phyloP scores from a whole-genome alignment of 768 basidiomycete species.

The Lepiota venenata region DNA sequence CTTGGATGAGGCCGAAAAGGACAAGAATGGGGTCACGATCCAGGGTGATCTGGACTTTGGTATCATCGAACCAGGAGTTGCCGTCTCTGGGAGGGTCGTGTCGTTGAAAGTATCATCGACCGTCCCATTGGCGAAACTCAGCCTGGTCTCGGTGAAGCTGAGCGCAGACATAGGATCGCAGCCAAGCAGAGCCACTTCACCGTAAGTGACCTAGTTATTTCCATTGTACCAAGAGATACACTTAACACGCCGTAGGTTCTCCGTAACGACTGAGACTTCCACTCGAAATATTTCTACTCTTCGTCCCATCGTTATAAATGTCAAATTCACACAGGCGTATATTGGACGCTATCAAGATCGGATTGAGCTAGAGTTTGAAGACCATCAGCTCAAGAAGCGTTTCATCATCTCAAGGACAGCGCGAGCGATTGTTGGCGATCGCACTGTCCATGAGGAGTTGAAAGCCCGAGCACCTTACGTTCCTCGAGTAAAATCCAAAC shows the following conservation, averaged over 20 bases:
- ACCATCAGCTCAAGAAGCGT: conserved; percentile 33
- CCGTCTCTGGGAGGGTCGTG: conserved; percentile 18
- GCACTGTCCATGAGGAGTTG: conserved; percentile 41
- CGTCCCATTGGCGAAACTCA: conserved; percentile 25
- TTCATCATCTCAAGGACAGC: conserved; percentile 50
- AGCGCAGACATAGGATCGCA: conserved; percentile 2
- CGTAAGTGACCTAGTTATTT: too few relatives aligned
- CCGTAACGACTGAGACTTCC: conserved; percentile 15
- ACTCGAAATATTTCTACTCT: conserved; percentile 20
- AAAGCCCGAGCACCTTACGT: conserved; percentile 44
- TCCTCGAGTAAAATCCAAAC: conserved; percentile 30
- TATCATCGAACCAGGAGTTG: conserved; percentile 38
- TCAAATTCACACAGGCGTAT: conserved; percentile 31
- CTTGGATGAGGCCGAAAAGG: conserved; percentile 49
- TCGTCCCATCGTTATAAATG: conserved; percentile 22
- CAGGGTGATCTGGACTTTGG: conserved; percentile 47
- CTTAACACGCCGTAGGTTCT: conserved; percentile 19
- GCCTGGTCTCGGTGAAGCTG: conserved; percentile 15
- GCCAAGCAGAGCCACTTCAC: conserved; percentile 9
- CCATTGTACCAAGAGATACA: not conserved
- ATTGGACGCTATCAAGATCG: conserved; percentile 52
- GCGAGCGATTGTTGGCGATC: conserved; percentile 41
- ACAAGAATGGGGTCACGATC: conserved; percentile 49
- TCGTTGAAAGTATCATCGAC: conserved; percentile 24
- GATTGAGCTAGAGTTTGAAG: conserved; percentile 50